phyloP scores from a whole-genome alignment of 495 filamentous ascomycete genomes.

The Thermothielavioides terrestris region DNA sequence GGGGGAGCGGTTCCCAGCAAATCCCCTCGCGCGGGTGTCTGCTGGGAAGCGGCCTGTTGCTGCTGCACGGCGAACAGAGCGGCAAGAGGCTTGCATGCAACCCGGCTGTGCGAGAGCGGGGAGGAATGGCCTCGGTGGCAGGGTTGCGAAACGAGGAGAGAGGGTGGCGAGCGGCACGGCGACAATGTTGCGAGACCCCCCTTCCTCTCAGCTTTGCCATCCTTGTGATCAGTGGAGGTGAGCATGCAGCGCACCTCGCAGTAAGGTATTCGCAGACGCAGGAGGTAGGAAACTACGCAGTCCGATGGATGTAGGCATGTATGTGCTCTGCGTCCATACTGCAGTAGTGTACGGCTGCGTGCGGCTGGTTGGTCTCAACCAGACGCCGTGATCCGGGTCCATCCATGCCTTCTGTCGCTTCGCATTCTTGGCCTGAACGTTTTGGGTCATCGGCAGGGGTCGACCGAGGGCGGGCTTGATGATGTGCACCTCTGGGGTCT shows the following conservation, averaged over 20 bases:
- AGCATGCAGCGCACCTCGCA: no score
- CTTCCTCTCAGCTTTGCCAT: neutral
- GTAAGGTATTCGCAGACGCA: no score
- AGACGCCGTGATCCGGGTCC: slow-evolving; percentile 1
- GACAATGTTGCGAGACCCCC: neutral
- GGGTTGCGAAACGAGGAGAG: slow-evolving; percentile 1
- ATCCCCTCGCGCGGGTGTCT: neutral
- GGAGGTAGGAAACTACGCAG: no score
- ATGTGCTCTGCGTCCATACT: neutral
- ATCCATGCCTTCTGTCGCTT: slow-evolving; percentile 1
- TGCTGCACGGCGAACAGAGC: slow-evolving; percentile 9
- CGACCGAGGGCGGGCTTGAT: slow-evolving; percentile 11
- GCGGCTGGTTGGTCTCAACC: neutral
- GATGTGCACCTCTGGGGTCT: slow-evolving; percentile 10
- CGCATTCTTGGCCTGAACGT: slow-evolving; percentile 2
- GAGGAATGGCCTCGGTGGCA: neutral
- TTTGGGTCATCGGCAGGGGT: no score
- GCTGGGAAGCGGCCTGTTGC: neutral
- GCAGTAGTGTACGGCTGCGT: neutral
- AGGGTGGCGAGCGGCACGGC: neutral
- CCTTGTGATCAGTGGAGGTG: slow-evolving; percentile 4
- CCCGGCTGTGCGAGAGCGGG: neutral
- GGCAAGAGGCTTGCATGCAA: slow-evolving; percentile 9
- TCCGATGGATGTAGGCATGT: no score
- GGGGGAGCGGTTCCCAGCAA: neutral